Conservation (phyloP, 306 rosid species). For the Quercus bicolor region DNA sequence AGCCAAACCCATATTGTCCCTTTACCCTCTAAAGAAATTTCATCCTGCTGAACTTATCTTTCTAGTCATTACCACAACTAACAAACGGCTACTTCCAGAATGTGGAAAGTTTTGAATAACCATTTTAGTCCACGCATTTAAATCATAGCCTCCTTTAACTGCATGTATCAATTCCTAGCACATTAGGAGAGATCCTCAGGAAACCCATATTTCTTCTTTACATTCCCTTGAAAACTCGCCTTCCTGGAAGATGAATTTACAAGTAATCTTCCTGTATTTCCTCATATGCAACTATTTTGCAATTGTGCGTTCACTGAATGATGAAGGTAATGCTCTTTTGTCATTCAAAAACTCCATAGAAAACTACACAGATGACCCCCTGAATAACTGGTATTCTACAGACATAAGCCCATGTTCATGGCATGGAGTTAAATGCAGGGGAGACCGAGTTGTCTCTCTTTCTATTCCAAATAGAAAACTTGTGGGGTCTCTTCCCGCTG, state of each 20-base stretch:
- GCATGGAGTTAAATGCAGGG: constrained; percentile 27
- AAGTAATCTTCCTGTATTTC: constrained; percentile 16
- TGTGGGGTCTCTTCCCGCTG: constrained; percentile 19
- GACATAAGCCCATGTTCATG: constrained; percentile 33
- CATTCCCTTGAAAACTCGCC: not conserved
- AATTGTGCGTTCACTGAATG: constrained; percentile 13
- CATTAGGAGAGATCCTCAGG: not conserved
- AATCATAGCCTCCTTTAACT: not conserved
- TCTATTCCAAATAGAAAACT: constrained; percentile 17
- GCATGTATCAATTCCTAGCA: not conserved
- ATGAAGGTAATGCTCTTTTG: constrained; percentile 31
- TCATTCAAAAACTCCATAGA: constrained; percentile 16
- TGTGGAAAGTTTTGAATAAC: not conserved
- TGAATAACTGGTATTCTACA: constrained; percentile 25
- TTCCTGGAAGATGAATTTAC: constrained; percentile 19
- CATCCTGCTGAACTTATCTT: not conserved
- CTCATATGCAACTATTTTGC: constrained; percentile 15
- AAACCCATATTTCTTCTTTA: not conserved
- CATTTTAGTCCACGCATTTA: not conserved
- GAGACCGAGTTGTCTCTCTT: constrained; percentile 24
- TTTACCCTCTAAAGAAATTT: not conserved
- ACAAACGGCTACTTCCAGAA: not conserved
- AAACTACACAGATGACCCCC: not conserved
- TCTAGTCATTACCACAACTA: not conserved
- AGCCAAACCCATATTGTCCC: too few species aligned